A percentile compares a stretch with the other conserved stretches of the same genome.
These are phyloP conservation scores for Paspalum notatum DNA, from an alignment of 176 grass and related monocot genomes.

Conservation along the genomic window DNA sequence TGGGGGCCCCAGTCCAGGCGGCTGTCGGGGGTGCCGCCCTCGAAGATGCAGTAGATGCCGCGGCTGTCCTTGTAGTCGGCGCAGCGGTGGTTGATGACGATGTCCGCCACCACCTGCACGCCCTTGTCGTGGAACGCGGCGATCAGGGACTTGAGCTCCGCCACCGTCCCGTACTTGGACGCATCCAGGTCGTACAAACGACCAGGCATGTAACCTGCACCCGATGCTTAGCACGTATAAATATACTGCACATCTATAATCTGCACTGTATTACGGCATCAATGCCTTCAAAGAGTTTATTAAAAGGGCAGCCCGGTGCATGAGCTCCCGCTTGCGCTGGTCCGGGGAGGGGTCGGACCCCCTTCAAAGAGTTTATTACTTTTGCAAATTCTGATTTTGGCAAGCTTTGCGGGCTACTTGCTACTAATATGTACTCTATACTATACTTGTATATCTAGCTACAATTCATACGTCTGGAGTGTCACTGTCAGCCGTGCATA, in stretches of 20 bases:
- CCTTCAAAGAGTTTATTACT: no score
- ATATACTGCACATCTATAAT: not conserved
- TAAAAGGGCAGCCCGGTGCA: no score
- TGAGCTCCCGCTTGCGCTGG: no score
- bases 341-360: no score
- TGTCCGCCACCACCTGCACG: constrained; percentile 48
- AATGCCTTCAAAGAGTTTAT: no score
- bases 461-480: no score
- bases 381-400: no score
- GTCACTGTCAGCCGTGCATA: no score
- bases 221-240: not conserved
- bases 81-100: constrained; percentile 63
- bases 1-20: constrained; percentile 72
- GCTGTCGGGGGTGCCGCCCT: constrained; percentile 63
- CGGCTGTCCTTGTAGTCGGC: constrained; percentile 50
- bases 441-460: no score
- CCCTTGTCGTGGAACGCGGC: constrained; percentile 52
- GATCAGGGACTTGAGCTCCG: constrained; percentile 68
- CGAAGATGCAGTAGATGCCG: constrained; percentile 72
- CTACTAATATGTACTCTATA: no score
- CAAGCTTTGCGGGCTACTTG: no score
- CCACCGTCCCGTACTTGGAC: constrained; percentile 59
- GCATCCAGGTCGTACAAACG: constrained; percentile 63
- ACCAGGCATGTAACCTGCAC: constrained; percentile 66
- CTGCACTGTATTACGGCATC: no score